phyloP scores from a whole-genome alignment of 2,329 filamentous ascomycete genomes.

The Sporothrix euskadiensis region DNA sequence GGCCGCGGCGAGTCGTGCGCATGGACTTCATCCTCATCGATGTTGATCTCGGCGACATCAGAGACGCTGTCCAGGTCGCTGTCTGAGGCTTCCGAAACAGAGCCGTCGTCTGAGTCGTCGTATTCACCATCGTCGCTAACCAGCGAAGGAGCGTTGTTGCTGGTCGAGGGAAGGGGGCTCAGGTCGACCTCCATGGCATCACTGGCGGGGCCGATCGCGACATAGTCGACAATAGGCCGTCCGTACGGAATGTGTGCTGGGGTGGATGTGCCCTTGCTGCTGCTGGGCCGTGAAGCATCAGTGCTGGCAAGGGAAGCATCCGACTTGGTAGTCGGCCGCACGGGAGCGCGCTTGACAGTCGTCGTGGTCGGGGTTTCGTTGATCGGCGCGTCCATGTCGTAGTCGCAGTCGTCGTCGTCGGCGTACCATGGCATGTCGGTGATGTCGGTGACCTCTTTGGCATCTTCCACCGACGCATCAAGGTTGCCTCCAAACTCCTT shows the following conservation, averaged over 20 bases:
- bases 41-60: conserved; percentile 62
- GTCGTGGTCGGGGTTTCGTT: background rate
- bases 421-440: conserved; percentile 47
- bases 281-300: conserved; percentile 48
- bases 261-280: conserved; percentile 55
- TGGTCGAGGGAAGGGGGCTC: conserved; percentile 68
- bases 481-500: conserved; percentile 64
- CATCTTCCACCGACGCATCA: conserved; percentile 58
- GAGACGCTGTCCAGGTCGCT: conserved; percentile 61
- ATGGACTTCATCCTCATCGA: conserved; percentile 55
- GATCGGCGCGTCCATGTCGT: conserved; percentile 41
- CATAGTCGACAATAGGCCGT: conserved; percentile 42
- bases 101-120: conserved; percentile 68
- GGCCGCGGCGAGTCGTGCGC: conserved; percentile 40
- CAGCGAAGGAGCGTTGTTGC: conserved; percentile 75
- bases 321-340: conserved; percentile 50
- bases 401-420: conserved; percentile 59
- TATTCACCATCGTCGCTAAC: conserved; percentile 81
- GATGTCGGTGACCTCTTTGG: conserved; percentile 57
- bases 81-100: conserved; percentile 60
- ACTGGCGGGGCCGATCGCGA: background rate
- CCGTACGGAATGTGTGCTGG: conserved; percentile 45
- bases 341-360: conserved; percentile 58
- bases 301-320: background rate
- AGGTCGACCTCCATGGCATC: conserved; percentile 59